A percentile compares a stretch with the other conserved stretches of the same genome.
Conservation (phyloP, 164 flowering plant genomes). For the Dillenia suffruticosa region DNA sequence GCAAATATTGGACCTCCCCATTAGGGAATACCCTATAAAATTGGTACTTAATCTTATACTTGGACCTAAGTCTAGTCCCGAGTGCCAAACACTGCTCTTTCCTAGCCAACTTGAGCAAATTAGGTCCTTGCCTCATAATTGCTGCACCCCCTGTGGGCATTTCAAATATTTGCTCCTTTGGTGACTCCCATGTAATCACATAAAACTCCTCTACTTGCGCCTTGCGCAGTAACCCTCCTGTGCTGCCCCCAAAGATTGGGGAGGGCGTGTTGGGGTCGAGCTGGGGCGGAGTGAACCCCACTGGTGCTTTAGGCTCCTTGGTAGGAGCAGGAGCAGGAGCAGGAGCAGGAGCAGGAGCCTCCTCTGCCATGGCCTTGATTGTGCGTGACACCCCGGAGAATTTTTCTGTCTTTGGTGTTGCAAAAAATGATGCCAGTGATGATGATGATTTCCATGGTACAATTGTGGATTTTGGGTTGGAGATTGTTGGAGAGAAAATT, state of each 20-base stretch:
- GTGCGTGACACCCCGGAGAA: constrained; percentile 18
- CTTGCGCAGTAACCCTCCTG: constrained; percentile 75
- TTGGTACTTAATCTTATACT: constrained; percentile 98
- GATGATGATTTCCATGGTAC: constrained; percentile 49
- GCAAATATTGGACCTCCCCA: constrained; percentile 95
- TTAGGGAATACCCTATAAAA: constrained; percentile 97
- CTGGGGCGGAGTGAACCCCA: constrained; percentile 81
- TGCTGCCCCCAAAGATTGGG: constrained; percentile 89
- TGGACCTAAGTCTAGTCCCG: constrained; percentile 89
- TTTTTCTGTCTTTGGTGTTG: constrained; percentile 26
- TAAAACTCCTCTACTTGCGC: constrained; percentile 91
- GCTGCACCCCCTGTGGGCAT: constrained; percentile 98
- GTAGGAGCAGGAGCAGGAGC: constrained; percentile 31
- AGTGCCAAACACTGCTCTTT: constrained; percentile 97
- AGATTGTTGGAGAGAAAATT: constrained; percentile 57
- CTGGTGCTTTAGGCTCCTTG: constrained; percentile 41
- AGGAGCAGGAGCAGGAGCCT: constrained; percentile 35
- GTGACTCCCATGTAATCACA: constrained; percentile 89
- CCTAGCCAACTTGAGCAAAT: constrained; percentile 80
- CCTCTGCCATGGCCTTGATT: constrained; percentile 36
- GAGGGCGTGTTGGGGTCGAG: constrained; percentile 89
- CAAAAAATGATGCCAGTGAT: constrained; percentile 20
- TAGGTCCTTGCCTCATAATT: constrained; percentile 85
- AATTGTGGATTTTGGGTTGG: constrained; percentile 32
- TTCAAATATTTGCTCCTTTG: constrained; percentile 85